Base-by-base conservation (phyloP, 2,329 filamentous ascomycete species). In the Corniculantispora saksenae region DNA sequence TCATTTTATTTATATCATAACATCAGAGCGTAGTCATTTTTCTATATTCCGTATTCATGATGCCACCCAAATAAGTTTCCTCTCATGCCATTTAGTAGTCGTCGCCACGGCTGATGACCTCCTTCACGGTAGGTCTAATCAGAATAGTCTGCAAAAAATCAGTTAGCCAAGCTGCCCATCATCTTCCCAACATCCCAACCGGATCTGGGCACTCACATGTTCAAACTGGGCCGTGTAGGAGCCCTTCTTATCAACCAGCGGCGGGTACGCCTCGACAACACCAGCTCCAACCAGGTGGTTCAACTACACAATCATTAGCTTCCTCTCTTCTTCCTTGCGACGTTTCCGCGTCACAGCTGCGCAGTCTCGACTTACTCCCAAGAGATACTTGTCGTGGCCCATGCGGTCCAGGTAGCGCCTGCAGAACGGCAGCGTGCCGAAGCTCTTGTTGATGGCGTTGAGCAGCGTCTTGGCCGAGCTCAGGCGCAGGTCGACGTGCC, bases 141-240 rank as follows among this genome's bases (percentile, higher is more conserved):
- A 94, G 78, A 70, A 94, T 91, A 40, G 91, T 92, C 89, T 92
- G 67, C 1, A 38, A 23, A 29, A 19, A 23, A 59, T 59, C 43
- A 32, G 65, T 67, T 61, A 71, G 69, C 54, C 64, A 58, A 61
- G 43, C 43, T 60, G 62, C n/a, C 27, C 19, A 13, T 48, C 6
- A 32, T 10, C 6, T 32, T 43, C 10, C 35, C 21, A 43, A 25
- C 21, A 27, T 19, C 10, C 8, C 9, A 27, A n/a, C n/a, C n/a
- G n/a, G n/a, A n/a, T 19, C 7, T 3, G 10, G 8, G 2, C 65
- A 86, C 91, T 85, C 81, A 96, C 93, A 81, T 97, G 94, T 83
- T 97, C 94, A 75, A 89, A 97, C 77, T 97, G 94, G 69, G 94
- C 94, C 29, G 93, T 96, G 78, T 97, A 97, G 29, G 92, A 96